Conservation (phyloP, 2,329 filamentous ascomycete species). For the Microascus cirrosus region DNA sequence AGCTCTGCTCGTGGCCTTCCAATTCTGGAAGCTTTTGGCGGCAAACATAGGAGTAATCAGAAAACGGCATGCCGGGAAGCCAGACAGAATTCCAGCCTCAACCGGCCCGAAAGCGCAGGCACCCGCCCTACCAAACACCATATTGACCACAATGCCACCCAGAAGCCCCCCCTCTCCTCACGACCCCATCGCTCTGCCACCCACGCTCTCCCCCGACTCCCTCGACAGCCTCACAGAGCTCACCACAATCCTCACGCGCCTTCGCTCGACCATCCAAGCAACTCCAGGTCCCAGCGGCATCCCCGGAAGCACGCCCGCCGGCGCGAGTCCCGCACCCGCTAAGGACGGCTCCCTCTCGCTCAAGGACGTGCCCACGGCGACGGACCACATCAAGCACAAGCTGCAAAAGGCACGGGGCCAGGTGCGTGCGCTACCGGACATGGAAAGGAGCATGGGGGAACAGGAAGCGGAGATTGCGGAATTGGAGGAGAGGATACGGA, state of each 20-base stretch:
- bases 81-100: no score
- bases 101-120: background rate
- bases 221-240: constrained; percentile 82
- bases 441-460: constrained; percentile 53
- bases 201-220: constrained; percentile 64
- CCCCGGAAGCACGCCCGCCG: constrained; percentile 13
- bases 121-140: background rate
- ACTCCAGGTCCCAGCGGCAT: constrained; percentile 25
- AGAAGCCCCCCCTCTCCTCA: background rate
- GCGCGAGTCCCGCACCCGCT: background rate
- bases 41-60: no score
- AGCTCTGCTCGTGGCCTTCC: no score
- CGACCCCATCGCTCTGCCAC: constrained; percentile 38
- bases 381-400: constrained; percentile 70
- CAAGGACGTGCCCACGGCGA: constrained; percentile 71
- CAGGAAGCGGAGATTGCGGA: constrained; percentile 60
- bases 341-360: constrained; percentile 27
- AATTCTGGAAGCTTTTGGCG: no score
- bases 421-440: constrained; percentile 57
- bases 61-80: no score
- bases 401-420: constrained; percentile 65
- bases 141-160: background rate
- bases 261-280: constrained; percentile 42
- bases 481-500: constrained; percentile 51
- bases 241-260: constrained; percentile 63